Evolutionary conservation across 495 filamentous ascomycete genomes (phyloP), one percentile per base, ranked within the genome.

Genomic region (Cryomyces minteri): DNA sequence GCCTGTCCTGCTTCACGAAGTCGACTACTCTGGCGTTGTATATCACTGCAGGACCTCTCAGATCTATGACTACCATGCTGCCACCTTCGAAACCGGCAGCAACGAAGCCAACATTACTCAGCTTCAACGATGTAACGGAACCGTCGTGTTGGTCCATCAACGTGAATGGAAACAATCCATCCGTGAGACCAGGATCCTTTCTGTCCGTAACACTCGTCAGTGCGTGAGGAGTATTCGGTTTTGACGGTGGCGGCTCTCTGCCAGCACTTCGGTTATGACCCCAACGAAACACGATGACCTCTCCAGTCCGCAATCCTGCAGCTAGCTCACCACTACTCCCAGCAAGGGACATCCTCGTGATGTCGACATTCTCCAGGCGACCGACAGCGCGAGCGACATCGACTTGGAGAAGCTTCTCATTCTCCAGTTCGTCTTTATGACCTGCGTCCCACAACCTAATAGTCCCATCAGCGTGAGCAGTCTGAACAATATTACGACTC

Each of bases 61-160:
- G 66, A 56, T 98, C 90, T 39, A 95, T 68, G 28, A 98, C 76
- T 7, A 67, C 76, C 33, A 98, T 55, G 50, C 75, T 71, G 0
- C 90, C 90, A 42, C 71, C 71, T 61, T 93, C 80, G 18, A 82
- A 90, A 0, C 85, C 90, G 38, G 79, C 78, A 28, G 79, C 87
- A 7, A 94, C 72, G 64, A 98, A 98, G 0, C 90, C 90, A 5
- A 96, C 77, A 54, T 90, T 83, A 31, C 85, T 92, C 43, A 88
- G 74, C 43, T 82, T 79, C 47, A 95, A 51, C 1, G 79, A 82
- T 25, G 73, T 82, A 10, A 94, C 74, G 14, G 77, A 68, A 0
- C 86, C 88, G 52, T 85, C 76, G 56, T 81, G 71, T 71, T 85
- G 80, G 56, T 88, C 73, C 47, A 94, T 71, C 6, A 96, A 65